Evolutionary conservation across 2,329 filamentous ascomycete genomes (phyloP).

Genomic region (Annulohypoxylon truncatum): DNA sequence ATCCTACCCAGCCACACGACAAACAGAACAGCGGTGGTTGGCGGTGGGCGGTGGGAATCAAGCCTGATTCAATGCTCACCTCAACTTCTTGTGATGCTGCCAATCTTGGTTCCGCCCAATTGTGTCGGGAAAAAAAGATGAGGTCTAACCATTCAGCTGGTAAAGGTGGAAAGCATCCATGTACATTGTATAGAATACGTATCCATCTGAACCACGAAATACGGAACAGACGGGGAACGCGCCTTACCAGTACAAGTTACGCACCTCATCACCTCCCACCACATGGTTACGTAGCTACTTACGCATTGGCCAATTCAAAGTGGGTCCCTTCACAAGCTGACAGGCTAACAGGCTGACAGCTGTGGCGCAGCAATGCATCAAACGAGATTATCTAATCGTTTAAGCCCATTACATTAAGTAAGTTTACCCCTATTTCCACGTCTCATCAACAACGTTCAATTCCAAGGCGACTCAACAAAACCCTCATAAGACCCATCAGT

Average conservation of each 20-base stretch:
- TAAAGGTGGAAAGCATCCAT: constrained; percentile 12
- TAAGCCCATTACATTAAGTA: not conserved
- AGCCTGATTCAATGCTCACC: not conserved
- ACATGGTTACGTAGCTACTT: constrained; percentile 3
- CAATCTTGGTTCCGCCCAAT: constrained; percentile 9
- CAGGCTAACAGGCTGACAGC: not conserved
- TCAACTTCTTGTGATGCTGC: not conserved
- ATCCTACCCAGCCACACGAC: constrained; percentile 19
- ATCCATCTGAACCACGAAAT: not conserved
- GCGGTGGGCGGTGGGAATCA: not conserved
- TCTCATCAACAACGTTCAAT: not conserved
- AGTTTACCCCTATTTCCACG: not conserved
- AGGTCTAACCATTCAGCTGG: not conserved
- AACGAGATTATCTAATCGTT: not conserved
- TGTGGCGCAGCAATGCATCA: not conserved
- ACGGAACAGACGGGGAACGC: constrained; percentile 24
- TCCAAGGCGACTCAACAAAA: no score
- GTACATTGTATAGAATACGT: not conserved
- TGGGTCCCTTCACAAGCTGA: not conserved
- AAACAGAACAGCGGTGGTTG: not conserved
- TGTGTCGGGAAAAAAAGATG: not conserved
- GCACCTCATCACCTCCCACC: not conserved
- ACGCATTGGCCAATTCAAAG: not conserved
- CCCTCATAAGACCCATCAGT: no score
- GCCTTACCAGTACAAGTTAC: constrained; percentile 1